Base-by-base conservation (phyloP, 2,329 filamentous ascomycete genomes). In the Mariannaea elegans region DNA sequence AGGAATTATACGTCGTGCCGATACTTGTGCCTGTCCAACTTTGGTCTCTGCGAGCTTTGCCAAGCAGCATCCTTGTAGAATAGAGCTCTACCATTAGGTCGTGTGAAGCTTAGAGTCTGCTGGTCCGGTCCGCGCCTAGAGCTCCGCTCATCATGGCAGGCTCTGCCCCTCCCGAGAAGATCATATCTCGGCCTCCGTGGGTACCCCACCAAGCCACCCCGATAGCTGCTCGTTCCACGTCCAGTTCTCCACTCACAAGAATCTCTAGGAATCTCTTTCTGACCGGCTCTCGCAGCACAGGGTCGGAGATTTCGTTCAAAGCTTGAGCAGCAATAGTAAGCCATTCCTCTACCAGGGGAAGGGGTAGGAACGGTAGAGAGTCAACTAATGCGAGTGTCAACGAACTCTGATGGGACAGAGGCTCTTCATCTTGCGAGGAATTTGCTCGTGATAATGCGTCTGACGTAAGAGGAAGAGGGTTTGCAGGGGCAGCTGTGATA, bases 201-300 rank as follows among this genome's bases (percentile, higher is more conserved):
- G 81, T 83, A 10, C 88, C 91, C 94, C 94, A 97, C 94, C 94
- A 97, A 2, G 87, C 86, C 16, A 97, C 90, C 47, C 90, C 93
- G 29, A 91, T 83, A 38, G 89, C 87, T 7, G 92, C 90, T 60
- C 93, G 84, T 72, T 96, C 91, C 21, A 96, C 89, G 75, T 97
- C 93, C 87, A 97, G 90, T 78, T 97, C 93, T 3, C 93, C 93
- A 67, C 85, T 88, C 38, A 89, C 89, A 9, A 97, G 77, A 3
- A 93, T 84, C 58, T 95, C 89, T 88, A 91, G 93, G 74, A 96
- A 90, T 48, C 93, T 82, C 63, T 87, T 83, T 71, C 88, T 87
- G 34, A 89, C 91, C 2, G 81, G 79, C 45, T 88, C 83, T 41
- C 88, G 83, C 80, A 94, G 86, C 4, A 70, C 74, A 0, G 81